Base-by-base conservation (phyloP, 495 filamentous ascomycete species). In the Hypoxylon fuscum region DNA sequence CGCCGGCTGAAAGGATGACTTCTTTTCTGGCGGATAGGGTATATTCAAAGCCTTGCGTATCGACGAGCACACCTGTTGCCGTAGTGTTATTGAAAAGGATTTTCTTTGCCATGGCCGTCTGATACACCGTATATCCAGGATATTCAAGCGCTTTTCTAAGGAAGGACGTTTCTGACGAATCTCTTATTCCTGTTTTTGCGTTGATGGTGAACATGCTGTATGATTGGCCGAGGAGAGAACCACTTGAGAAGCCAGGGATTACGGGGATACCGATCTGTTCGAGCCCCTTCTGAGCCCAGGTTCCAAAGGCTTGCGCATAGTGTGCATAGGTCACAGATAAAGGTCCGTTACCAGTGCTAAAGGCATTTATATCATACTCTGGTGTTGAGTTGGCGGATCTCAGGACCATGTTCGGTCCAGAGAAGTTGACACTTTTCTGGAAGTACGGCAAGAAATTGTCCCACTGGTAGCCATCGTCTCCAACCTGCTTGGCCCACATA, bases 1-100 rank as follows among this genome's bases (percentile, higher is more conserved):
- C 72, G 6, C 82, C 81, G 14, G 75, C 79, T 1, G 75, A 76
- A 5, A 83, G 18, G 3, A 84, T 80, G 12, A 83, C 70, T 42
- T 83, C 82, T 17, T 77, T 78, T 14, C 49, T 75, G 8, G 57
- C 27, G 15, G 62, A 40, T 9, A 58, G 18, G 32, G 40, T 50
- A 44, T 57, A 53, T 31, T 51, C 44, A 54, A 58, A 17, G 49
- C 66, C 41, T 14, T 62, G 2, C 31, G 54, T 42, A 5, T 60
- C 46, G 12, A 66, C 59, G 0, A 34, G 5, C 1, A 71, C 62
- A 1, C 65, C 68, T 1, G 50, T 53, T 5, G 68, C 68, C 3
- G 1, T 49, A 15, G 14, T 21, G n/a, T 31, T 21, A 42, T 70
- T 37, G 55, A 80, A 77, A 9, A 76, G 48, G 46, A 79, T 76